Percentiles rank a stretch among this genome's conserved stretches.
Evolutionary conservation across 2,329 filamentous ascomycete genomes (phyloP).

Genomic region (Fusarium ambrosium): DNA sequence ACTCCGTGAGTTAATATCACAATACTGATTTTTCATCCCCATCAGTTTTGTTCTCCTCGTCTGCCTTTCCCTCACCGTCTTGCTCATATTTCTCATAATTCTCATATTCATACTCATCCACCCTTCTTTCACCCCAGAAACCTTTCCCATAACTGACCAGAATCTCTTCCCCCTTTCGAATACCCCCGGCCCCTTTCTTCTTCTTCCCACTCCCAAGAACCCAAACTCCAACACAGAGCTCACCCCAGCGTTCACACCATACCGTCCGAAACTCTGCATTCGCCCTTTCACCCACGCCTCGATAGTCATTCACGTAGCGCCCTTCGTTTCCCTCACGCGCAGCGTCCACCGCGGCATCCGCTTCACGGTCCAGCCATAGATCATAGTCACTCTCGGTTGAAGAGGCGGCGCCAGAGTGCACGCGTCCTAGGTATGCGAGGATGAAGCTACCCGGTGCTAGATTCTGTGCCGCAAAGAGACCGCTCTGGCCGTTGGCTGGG

Average conservation of each 20-base stretch:
- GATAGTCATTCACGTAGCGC: slow-evolving; percentile 76
- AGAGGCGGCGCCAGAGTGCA: slow-evolving; percentile 60
- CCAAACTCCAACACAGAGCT: slow-evolving; percentile 71
- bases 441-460: slow-evolving; percentile 69
- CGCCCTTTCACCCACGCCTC: slow-evolving; percentile 66
- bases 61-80: neutral
- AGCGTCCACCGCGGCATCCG: slow-evolving; percentile 72
- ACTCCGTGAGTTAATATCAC: neutral
- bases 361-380: slow-evolving; percentile 71
- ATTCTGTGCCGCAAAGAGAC: slow-evolving; percentile 70
- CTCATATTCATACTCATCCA: slow-evolving; percentile 23
- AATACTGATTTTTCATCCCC: neutral
- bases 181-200: slow-evolving; percentile 49
- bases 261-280: slow-evolving; percentile 72
- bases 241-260: slow-evolving; percentile 66
- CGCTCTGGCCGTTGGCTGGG: slow-evolving; percentile 70
- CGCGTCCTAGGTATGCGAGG: slow-evolving; percentile 71
- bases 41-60: neutral
- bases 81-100: neutral
- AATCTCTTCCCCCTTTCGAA: slow-evolving; percentile 73
- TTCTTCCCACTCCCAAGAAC: slow-evolving; percentile 56
- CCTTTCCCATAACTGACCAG: slow-evolving; percentile 77
- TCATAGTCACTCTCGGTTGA: slow-evolving; percentile 68
- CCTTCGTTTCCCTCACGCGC: slow-evolving; percentile 71
- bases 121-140: slow-evolving; percentile 67